phyloP scores from a whole-genome alignment of 2,329 filamentous ascomycete genomes.

The Leptographium radiaticola region DNA sequence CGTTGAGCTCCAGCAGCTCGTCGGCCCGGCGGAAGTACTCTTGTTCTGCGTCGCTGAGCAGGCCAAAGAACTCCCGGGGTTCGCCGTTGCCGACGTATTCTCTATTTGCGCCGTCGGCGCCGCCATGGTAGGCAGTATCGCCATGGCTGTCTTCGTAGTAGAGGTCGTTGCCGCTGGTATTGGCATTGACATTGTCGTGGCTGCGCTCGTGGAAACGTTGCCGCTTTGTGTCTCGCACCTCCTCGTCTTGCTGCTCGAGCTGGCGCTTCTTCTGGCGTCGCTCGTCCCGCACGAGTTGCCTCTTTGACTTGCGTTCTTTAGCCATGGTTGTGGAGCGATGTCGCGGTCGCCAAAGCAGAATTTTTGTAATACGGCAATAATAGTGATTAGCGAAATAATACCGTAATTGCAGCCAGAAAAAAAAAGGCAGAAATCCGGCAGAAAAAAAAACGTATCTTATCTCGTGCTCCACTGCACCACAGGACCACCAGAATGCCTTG shows the following conservation, averaged over 20 bases:
- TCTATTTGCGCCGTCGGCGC: background rate
- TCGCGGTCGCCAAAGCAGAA: background rate
- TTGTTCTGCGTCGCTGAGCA: constrained; percentile 85
- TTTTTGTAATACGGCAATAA: too few relatives aligned
- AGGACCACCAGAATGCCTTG: background rate
- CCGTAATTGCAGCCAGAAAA: constrained; percentile 1
- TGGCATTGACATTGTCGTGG: background rate
- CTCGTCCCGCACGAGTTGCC: constrained; percentile 23
- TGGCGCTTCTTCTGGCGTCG: constrained; percentile 22
- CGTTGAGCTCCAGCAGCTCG: constrained; percentile 78
- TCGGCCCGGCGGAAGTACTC: constrained; percentile 90
- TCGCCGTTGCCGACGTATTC: background rate
- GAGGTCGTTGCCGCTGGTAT: constrained; percentile 10
- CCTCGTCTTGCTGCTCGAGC: constrained; percentile 16
- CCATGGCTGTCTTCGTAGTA: constrained; percentile 9
- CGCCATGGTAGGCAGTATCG: background rate
- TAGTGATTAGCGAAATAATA: background rate
- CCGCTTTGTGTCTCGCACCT: constrained; percentile 7
- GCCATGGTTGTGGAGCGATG: constrained; percentile 14
- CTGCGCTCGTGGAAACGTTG: constrained; percentile 3
- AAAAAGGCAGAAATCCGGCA: constrained; percentile 4
- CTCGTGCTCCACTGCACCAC: background rate
- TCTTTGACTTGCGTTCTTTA: constrained; percentile 23
- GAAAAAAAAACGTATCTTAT: background rate
- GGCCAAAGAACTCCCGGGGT: constrained; percentile 76